phyloP scores from a whole-genome alignment of 768 basidiomycete species.

The Dentipellis sp. region DNA sequence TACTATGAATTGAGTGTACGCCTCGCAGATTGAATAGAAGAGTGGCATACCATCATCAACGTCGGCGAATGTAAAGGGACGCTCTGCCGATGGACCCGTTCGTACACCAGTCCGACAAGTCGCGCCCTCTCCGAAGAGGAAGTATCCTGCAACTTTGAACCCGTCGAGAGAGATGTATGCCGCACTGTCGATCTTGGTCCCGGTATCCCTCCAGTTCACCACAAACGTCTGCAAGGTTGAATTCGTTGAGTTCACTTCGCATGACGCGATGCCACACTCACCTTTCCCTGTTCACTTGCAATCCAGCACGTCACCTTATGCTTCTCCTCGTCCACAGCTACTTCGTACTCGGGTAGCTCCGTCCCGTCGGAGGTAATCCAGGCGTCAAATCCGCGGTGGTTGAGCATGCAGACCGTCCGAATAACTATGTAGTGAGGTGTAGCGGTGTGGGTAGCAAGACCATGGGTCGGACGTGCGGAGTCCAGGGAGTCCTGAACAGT shows the following conservation, averaged over 20 bases:
- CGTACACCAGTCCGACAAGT: slow-evolving; percentile 45
- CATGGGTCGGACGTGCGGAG: neutral
- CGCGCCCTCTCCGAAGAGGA: slow-evolving; percentile 43
- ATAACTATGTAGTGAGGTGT: too few species aligned
- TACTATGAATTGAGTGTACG: neutral
- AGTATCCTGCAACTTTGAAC: neutral
- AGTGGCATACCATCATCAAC: slow-evolving; percentile 28
- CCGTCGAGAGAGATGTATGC: slow-evolving; percentile 61
- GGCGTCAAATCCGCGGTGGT: slow-evolving; percentile 55
- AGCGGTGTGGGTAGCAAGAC: neutral
- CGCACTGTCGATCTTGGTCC: slow-evolving; percentile 42
- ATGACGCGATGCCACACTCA: slow-evolving; percentile 15
- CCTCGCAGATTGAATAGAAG: neutral
- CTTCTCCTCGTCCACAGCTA: slow-evolving; percentile 33
- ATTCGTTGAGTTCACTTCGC: neutral
- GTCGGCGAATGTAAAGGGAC: slow-evolving; percentile 52
- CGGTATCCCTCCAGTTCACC: slow-evolving; percentile 59
- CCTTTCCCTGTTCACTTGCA: slow-evolving; percentile 51
- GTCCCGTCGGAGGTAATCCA: slow-evolving; percentile 52
- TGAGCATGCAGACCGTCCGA: slow-evolving; percentile 21
- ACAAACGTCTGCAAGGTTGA: slow-evolving; percentile 37
- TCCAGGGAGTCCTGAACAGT: neutral
- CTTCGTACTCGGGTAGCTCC: slow-evolving; percentile 46
- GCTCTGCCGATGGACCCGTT: slow-evolving; percentile 38
- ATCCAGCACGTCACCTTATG: slow-evolving; percentile 60